Base-by-base conservation (phyloP, 306 rosid genomes). In the Cicer bijugum region DNA sequence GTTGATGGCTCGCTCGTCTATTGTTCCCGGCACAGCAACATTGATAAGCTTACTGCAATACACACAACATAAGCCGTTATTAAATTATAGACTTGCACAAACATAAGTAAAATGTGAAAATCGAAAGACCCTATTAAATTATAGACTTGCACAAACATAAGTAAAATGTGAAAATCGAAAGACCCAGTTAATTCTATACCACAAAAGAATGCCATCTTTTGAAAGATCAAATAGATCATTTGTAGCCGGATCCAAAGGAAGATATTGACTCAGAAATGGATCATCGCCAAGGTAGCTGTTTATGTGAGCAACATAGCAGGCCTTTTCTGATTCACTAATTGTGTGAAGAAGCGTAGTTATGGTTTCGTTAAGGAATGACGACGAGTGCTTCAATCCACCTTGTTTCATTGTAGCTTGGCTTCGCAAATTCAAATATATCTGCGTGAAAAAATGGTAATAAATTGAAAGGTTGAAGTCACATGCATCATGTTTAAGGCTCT, bases 11-110 rank as follows among this genome's bases (percentile, higher is more conserved):
- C 97, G 87, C 78, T 95, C 99, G 57, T 95, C 99, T 44, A 95
- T 95, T 12, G 97, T 95, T 59, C 97, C 97, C 51, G 99, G 99
- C 74, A 95, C 99, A 57, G 99, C 97, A 83, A 95, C 92, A 85
- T 95, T 95, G 82, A 95, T 95, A 76, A 95, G 99, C 76, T 95
- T 95, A 81, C 99, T 95, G 97, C 88, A 95, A 16, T 39, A 72
- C 47, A 20, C 77, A 78, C 3, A 3, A 42, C 63, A 82, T 45
- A 68, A 12, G 19, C 71, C 62, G 43, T 37, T 38, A 62, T 15
- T 17, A 52, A 58, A 66, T 64, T 66, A 72, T 37, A 35, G 67
- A 59, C 78, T 72, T 77, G 56, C n/a, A 57, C 6, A 57, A 11
- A 52, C 81, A 57, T 12, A 71, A 76, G 15, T 14, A 75, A 61